Percentiles rank a stretch among this genome's conserved stretches.
These are phyloP conservation scores for Candolleomyces aberdarensis DNA, from an alignment of 768 basidiomycete species.

Conservation along the genomic window DNA sequence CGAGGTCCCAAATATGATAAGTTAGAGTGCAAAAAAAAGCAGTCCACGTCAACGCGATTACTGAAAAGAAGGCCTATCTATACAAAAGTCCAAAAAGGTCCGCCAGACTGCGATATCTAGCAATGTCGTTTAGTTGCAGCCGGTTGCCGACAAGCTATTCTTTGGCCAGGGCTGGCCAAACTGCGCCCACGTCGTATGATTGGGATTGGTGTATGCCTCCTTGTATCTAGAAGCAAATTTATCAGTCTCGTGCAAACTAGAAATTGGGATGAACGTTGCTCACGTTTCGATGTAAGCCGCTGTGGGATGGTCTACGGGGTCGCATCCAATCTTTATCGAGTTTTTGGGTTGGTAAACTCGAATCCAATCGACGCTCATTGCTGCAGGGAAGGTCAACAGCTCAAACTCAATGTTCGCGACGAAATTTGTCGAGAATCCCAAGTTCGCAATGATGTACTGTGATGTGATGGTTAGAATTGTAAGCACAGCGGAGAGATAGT, in stretches of 20 bases:
- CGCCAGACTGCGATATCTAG: no score
- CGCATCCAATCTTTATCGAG: conserved; percentile 54
- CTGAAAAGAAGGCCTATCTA: no score
- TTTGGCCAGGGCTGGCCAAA: conserved; percentile 54
- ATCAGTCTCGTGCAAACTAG: conserved; percentile 10
- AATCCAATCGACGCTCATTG: conserved; percentile 73
- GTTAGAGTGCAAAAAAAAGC: no score
- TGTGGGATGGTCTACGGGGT: conserved; percentile 69
- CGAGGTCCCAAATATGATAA: no score
- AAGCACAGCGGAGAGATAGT: not conserved
- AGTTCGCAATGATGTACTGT: conserved; percentile 64
- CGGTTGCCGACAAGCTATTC: conserved; percentile 33
- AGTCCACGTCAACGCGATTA: no score
- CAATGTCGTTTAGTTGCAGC: not conserved
- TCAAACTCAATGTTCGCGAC: conserved; percentile 51
- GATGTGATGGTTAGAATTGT: conserved; percentile 7
- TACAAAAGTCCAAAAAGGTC: no score
- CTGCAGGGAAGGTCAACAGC: conserved; percentile 46
- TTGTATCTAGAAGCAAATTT: conserved; percentile 37
- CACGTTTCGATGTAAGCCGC: conserved; percentile 66
- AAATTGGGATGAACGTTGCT: not conserved
- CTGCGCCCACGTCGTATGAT: conserved; percentile 42
- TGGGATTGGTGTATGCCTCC: conserved; percentile 64
- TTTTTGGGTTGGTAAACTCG: conserved; percentile 62
- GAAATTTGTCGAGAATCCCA: conserved; percentile 66